Evolutionary conservation across 108 stramenopile species (phyloP), one percentile per base, ranked within the genome.

Genomic region (Pseudonitzschia delicatissima): DNA sequence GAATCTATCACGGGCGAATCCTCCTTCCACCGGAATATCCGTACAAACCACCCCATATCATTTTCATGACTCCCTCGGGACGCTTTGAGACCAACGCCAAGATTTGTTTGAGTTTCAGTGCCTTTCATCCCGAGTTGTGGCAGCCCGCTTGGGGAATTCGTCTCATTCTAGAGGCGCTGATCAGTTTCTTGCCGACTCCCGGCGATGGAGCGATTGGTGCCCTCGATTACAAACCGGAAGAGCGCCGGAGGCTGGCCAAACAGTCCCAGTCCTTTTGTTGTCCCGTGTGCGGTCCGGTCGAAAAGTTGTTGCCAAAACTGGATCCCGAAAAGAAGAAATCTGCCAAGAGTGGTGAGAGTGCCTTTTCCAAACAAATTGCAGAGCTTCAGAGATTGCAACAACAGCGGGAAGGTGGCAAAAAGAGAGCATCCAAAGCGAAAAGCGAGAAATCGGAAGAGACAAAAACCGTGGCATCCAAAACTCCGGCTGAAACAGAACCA

Each of bases 101-200:
- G 78, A 84, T 99, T 36, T 99, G 99, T 74, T 72, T 99, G 15
- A 87, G 85, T 29, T 98, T 98, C 63, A 87, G 89, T 18, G 94
- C 97, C 13, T 92, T 87, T 67, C 99, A 99, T 82, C 97, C 97
- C 0, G 99, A 99, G 80, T 72, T 96, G 66, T 99, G 99, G 99
- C 96, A 95, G 77, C 85, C 79, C 7, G 79, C 77, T 1, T 97
- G 96, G 96, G 96, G 96, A 15, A 89, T 99, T 51, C 92, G 99
- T 27, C 73, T 96, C 4, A 99, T 99, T 45, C 78, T 99, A 33
- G 97, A 98, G 70, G 99, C 99, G 8, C 71, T 99, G 15, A 97
- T 98, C 47, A 85, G 84, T 71, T 99, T 99, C 62, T 65, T 99
- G 5, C 97, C 96, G 0, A 93, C 97, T 0, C 94, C 96, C 7